phyloP scores from a whole-genome alignment of 495 filamentous ascomycete genomes.

The Amphirosellinia nigrospora region DNA sequence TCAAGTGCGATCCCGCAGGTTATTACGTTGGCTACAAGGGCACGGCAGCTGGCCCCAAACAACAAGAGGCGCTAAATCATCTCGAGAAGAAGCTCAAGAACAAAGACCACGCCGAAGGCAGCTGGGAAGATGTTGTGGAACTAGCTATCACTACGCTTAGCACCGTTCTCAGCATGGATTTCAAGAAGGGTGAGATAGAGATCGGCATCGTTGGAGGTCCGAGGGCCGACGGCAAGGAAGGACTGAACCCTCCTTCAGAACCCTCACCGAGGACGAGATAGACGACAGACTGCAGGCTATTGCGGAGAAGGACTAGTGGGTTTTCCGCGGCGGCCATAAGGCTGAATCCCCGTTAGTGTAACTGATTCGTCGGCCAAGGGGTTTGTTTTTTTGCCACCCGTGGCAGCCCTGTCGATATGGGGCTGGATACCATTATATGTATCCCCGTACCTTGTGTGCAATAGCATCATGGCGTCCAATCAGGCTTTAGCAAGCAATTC shows the following conservation, averaged over 20 bases:
- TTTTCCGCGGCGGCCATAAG: constrained; percentile 31
- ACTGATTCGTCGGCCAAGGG: constrained; percentile 28
- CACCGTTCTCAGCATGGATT: constrained; percentile 96
- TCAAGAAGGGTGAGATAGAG: constrained; percentile 99
- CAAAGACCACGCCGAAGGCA: constrained; percentile 91
- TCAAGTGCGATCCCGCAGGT: constrained; percentile 97
- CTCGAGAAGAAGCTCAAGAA: constrained; percentile 99
- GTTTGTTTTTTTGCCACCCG: constrained; percentile 24
- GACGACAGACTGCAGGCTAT: constrained; percentile 97
- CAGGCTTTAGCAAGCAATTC: constrained; percentile 18
- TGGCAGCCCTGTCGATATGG: constrained; percentile 9
- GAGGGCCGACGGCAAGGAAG: constrained; percentile 76
- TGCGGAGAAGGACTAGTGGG: constrained; percentile 89
- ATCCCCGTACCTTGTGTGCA: constrained; percentile 2
- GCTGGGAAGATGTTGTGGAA: constrained; percentile 98
- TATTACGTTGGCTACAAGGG: constrained; percentile 99
- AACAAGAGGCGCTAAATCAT: constrained; percentile 96
- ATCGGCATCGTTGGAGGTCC: constrained; percentile 94
- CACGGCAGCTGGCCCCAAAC: constrained; percentile 94
- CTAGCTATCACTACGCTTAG: constrained; percentile 92
- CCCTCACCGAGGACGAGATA: constrained; percentile 95
- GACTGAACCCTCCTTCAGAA: constrained; percentile 80
- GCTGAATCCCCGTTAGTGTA: constrained; percentile 30
- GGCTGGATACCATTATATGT: not conserved
- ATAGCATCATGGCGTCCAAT: constrained; percentile 23